Evolutionary conservation across 768 basidiomycete genomes (phyloP).

Genomic region (Melanogaster broomeanus): DNA sequence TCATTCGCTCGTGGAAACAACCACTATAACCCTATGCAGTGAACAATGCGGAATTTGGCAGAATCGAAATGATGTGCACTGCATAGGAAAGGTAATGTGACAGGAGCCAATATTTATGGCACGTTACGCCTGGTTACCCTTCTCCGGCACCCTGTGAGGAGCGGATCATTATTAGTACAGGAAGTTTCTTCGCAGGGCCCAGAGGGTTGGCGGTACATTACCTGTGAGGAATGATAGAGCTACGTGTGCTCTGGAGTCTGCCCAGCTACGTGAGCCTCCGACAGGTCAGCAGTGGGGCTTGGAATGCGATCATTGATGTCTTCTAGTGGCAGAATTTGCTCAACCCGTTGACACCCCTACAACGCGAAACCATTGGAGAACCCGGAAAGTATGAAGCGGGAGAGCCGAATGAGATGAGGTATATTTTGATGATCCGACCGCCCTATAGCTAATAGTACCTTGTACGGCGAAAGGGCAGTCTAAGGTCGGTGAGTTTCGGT

Average conservation of each 20-base stretch:
- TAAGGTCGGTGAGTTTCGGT: constrained; percentile 4
- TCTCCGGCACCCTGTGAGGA: constrained; percentile 2
- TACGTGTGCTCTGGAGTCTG: background rate
- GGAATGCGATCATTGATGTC: constrained; percentile 9
- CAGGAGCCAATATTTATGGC: constrained; percentile 11
- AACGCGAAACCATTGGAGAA: background rate
- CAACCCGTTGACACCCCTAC: background rate
- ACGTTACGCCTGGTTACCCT: constrained; percentile 2
- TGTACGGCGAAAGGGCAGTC: background rate
- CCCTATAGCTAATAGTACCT: background rate
- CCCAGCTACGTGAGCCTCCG: background rate
- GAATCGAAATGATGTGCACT: constrained; percentile 13
- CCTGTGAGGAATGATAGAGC: constrained; percentile 6
- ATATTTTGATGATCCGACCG: constrained; percentile 23
- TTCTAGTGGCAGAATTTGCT: constrained; percentile 8
- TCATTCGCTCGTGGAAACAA: constrained; percentile 8
- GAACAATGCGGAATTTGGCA: constrained; percentile 24
- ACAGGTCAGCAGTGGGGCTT: background rate
- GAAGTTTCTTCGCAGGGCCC: constrained; percentile 4
- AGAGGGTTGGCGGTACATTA: background rate
- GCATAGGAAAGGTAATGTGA: constrained; percentile 7
- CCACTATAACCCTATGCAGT: constrained; percentile 22
- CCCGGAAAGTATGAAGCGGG: constrained; percentile 5
- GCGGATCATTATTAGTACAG: constrained; percentile 6
- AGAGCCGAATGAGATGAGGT: background rate